Percentiles rank a stretch among this genome's conserved stretches.
Conservation (phyloP, 352 stramenopile genomes). For the Phytopythium litorale region DNA sequence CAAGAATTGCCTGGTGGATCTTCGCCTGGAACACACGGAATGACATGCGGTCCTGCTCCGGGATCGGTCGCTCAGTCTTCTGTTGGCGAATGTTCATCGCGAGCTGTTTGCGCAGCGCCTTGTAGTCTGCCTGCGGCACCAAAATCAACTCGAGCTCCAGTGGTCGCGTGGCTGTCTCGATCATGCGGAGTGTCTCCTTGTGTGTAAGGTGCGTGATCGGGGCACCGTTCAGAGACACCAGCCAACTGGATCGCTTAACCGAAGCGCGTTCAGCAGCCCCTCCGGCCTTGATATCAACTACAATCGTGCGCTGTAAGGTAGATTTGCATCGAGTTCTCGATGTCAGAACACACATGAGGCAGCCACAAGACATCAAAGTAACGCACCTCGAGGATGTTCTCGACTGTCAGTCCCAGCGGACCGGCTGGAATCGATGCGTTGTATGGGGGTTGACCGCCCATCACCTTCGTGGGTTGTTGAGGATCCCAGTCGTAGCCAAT, state of each 20-base stretch:
- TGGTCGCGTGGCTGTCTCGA: slow-evolving; percentile 69
- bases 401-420: slow-evolving; percentile 81
- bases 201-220: slow-evolving; percentile 79
- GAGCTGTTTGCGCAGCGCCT: slow-evolving; percentile 64
- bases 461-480: slow-evolving; percentile 38
- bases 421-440: slow-evolving; percentile 71
- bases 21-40: slow-evolving; percentile 84
- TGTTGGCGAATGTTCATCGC: slow-evolving; percentile 84
- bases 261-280: slow-evolving; percentile 67
- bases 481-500: slow-evolving; percentile 69
- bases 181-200: slow-evolving; percentile 82
- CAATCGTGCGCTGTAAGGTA: slow-evolving; percentile 60
- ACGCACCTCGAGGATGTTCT: slow-evolving; percentile 80
- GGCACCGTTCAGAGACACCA: slow-evolving; percentile 74
- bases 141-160: slow-evolving; percentile 68
- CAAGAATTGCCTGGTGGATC: slow-evolving; percentile 75
- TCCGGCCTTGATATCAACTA: slow-evolving; percentile 85
- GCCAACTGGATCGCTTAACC: slow-evolving; percentile 82
- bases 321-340: neutral
- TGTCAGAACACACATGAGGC: neutral
- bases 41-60: slow-evolving; percentile 83
- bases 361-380: neutral
- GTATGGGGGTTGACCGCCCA: slow-evolving; percentile 52
- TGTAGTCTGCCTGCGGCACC: slow-evolving; percentile 74
- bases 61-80: slow-evolving; percentile 78